Evolutionary conservation across 1,139 yeast species (phyloP).

Genomic region (Candida dubliniensis): DNA sequence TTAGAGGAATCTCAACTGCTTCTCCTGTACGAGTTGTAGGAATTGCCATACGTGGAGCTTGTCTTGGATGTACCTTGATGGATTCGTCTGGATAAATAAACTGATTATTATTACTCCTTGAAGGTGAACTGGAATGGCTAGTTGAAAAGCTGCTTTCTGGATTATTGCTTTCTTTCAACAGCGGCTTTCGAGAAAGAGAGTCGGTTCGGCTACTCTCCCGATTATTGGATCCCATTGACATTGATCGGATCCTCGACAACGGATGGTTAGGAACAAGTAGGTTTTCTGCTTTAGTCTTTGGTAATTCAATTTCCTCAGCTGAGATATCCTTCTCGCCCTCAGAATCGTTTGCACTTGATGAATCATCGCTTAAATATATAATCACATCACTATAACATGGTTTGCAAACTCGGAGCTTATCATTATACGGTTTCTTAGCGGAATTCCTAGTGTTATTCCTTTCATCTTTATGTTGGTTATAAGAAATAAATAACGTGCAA

Average conservation of each 20-base stretch:
- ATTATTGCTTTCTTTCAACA: constrained; percentile 14
- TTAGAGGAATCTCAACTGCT: constrained; percentile 68
- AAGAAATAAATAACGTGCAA: constrained; percentile 81
- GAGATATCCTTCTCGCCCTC: constrained; percentile 21
- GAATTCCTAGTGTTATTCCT: constrained; percentile 30
- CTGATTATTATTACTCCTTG: constrained; percentile 9
- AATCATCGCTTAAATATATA: constrained; percentile 66
- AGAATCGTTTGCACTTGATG: constrained; percentile 28
- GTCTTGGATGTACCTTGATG: constrained; percentile 43
- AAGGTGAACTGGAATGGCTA: constrained; percentile 10
- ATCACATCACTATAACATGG: constrained; percentile 74
- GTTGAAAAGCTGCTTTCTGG: background rate
- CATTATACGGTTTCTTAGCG: constrained; percentile 43
- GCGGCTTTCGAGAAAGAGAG: constrained; percentile 5
- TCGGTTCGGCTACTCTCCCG: constrained; percentile 14
- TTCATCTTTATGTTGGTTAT: constrained; percentile 61
- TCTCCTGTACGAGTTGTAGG: constrained; percentile 82
- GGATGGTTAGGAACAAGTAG: constrained; percentile 28
- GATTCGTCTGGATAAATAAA: constrained; percentile 16
- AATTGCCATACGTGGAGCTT: constrained; percentile 78
- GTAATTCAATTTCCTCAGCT: constrained; percentile 16
- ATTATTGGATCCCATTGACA: constrained; percentile 25
- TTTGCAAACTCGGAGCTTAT: constrained; percentile 75
- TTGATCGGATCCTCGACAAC: constrained; percentile 31
- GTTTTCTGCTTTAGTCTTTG: constrained; percentile 20